Percentiles rank a stretch among this genome's conserved stretches.
Evolutionary conservation across 495 filamentous ascomycete genomes (phyloP).

Genomic region (Eremomyces bilateralis): DNA sequence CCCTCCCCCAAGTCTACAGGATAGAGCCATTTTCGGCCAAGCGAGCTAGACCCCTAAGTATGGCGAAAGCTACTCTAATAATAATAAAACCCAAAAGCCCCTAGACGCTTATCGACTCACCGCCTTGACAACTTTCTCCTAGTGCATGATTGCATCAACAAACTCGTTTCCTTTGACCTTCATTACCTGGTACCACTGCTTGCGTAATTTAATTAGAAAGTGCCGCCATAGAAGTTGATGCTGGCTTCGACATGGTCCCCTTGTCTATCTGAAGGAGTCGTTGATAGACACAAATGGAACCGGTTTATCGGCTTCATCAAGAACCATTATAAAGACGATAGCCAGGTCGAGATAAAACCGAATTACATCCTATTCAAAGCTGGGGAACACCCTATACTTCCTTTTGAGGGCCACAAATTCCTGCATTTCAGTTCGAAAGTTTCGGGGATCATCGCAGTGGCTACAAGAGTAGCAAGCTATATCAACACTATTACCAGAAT

Average conservation of each 20-base stretch:
- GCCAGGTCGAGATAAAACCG: conserved; percentile 11
- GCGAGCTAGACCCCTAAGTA: too few relatives aligned
- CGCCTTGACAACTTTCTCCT: too few relatives aligned
- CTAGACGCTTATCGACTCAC: too few relatives aligned
- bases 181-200: conserved; percentile 1
- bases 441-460: conserved; percentile 7
- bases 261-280: conserved; percentile 10
- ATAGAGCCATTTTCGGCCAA: too few relatives aligned
- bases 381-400: conserved; percentile 15
- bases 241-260: conserved; percentile 17
- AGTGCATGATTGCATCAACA: too few relatives aligned
- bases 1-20: too few relatives aligned
- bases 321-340: conserved; percentile 11
- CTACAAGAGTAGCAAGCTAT: conserved; percentile 3
- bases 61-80: too few relatives aligned
- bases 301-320: conserved; percentile 12
- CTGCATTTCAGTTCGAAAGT: conserved; percentile 17
- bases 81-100: too few relatives aligned
- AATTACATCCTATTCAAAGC: conserved; percentile 16
- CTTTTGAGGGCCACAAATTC: conserved; percentile 18
- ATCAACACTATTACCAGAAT: conserved; percentile 3
- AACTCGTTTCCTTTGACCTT: too few relatives aligned
- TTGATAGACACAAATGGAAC: conserved; percentile 12
- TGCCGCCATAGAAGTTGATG: conserved; percentile 11
- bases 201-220: conserved; percentile 4